These are phyloP conservation scores for Trifolium fragiferum DNA, from an alignment of 306 rosid species.

Conservation along the genomic window DNA sequence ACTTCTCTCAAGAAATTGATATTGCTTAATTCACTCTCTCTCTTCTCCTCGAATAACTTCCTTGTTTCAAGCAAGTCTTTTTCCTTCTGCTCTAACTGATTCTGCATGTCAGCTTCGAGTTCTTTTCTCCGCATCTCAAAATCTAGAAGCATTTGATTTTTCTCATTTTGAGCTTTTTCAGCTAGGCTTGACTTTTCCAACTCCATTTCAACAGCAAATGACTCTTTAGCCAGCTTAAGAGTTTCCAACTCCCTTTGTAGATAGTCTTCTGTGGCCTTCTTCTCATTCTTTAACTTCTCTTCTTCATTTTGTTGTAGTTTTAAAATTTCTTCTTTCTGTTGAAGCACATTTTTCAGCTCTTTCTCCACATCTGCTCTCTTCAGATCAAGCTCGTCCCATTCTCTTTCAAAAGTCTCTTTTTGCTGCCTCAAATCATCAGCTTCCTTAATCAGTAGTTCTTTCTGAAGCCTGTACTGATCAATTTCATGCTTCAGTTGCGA, in stretches of 20 bases:
- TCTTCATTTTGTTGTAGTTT: slow-evolving; percentile 70
- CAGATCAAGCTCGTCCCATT: slow-evolving; percentile 94
- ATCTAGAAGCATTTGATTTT: slow-evolving; percentile 79
- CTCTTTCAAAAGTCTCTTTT: slow-evolving; percentile 89
- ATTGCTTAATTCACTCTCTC: slow-evolving; percentile 69
- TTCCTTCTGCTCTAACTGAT: slow-evolving; percentile 79
- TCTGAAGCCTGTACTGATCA: slow-evolving; percentile 79
- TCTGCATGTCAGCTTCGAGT: slow-evolving; percentile 85
- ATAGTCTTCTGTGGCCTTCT: slow-evolving; percentile 55
- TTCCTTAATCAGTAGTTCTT: slow-evolving; percentile 82
- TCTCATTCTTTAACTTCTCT: slow-evolving; percentile 78
- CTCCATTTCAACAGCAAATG: slow-evolving; percentile 81
- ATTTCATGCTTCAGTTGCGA: slow-evolving; percentile 85
- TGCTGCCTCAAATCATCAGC: slow-evolving; percentile 88
- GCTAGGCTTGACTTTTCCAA: slow-evolving; percentile 68
- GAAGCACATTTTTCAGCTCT: slow-evolving; percentile 65
- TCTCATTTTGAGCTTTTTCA: slow-evolving; percentile 73
- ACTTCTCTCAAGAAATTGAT: slow-evolving; percentile 78
- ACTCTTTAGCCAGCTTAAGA: slow-evolving; percentile 77
- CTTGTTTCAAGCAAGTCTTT: slow-evolving; percentile 67
- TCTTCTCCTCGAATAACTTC: slow-evolving; percentile 74
- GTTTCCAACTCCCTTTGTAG: slow-evolving; percentile 74
- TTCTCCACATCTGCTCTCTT: slow-evolving; percentile 80
- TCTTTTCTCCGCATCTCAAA: slow-evolving; percentile 71
- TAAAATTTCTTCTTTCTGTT: slow-evolving; percentile 72